Base-by-base conservation (phyloP, 306 rosid species). In the Astragalus membranaceus region DNA sequence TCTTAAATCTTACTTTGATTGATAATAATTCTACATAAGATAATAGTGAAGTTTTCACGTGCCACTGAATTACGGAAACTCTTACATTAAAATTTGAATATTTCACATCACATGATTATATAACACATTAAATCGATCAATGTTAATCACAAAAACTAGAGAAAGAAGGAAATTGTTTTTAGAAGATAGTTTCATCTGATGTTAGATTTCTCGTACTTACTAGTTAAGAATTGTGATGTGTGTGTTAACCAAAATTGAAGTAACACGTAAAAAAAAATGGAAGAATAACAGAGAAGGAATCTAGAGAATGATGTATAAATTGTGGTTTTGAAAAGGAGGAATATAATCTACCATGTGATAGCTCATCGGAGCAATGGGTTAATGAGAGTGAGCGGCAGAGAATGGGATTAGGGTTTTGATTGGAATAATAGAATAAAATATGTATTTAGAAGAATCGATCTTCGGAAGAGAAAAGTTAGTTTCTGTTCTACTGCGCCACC, bases 291-390 rank as follows among this genome's bases (percentile, higher is more conserved):
- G 44, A 51, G 4, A 0, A 10, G 41, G 8, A 26, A 6, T 2
- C 8, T 20, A 10, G 4, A 29, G 6, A 20, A 0, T 20, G 23
- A 20, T 20, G 23, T 0, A 20, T 20, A 1, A 20, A 57, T 1
- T 37, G 10, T 39, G 73, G 33, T 32, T 55, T 3, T 11, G 74
- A 33, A 69, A 43, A 81, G 29, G 69, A 73, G 43, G 77, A 63
- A 73, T 67, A 63, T 61, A 81, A 73, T 67, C 69, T 62, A 81
- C 85, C 82, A 61, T 54, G 72, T 37, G 69, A 76, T 32, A 77
- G 67, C 67, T 77, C 76, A 63, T 55, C 16, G 70, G 50, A 43
- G 66, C 16, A 57, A 50, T n/a, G 72, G 49, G 54, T 76, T 67
- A 69, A 15, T 2, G 65, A 32, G 55, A 61, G 48, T 62, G 65